Percentiles rank a stretch among this genome's conserved stretches.
phyloP scores from a whole-genome alignment of 345 rosid genomes.

The Populus nigra region DNA sequence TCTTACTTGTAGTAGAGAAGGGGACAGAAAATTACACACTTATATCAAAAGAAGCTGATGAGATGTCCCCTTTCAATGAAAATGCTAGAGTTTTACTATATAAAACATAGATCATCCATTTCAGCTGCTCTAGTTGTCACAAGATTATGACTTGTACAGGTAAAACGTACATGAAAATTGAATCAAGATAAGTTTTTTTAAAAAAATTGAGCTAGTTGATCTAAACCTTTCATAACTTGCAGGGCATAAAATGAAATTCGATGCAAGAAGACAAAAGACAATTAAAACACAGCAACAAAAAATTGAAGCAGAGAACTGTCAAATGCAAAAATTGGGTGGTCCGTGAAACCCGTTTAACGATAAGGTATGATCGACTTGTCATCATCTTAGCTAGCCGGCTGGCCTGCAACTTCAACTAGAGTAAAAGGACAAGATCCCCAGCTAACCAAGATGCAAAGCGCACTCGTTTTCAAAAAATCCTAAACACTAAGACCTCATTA shows the following conservation, averaged over 20 bases:
- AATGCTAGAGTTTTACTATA: too few species aligned
- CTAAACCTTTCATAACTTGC: not conserved
- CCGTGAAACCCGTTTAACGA: conserved; percentile 5
- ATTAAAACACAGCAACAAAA: not conserved
- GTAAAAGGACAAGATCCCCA: conserved; percentile 14
- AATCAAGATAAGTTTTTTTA: not conserved
- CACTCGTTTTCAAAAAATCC: conserved; percentile 8
- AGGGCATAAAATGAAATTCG: conserved; percentile 2
- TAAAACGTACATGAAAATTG: not conserved
- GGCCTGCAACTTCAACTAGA: not conserved
- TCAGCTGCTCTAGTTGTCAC: not conserved
- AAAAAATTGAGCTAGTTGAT: not conserved
- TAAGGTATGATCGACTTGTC: conserved; percentile 11
- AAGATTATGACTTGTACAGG: not conserved
- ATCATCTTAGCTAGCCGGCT: conserved; percentile 2
- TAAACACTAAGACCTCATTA: not conserved
- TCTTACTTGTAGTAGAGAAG: too few species aligned
- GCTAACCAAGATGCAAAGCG: not conserved
- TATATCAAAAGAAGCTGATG: too few species aligned
- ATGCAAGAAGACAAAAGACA: conserved; percentile 14
- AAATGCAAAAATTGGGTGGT: conserved; percentile 12
- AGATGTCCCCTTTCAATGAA: too few species aligned
- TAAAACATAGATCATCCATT: not conserved
- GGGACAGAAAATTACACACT: too few species aligned
- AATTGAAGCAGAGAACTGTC: not conserved